phyloP scores from a whole-genome alignment of 306 rosid genomes.

The Leucaena leucocephala region DNA sequence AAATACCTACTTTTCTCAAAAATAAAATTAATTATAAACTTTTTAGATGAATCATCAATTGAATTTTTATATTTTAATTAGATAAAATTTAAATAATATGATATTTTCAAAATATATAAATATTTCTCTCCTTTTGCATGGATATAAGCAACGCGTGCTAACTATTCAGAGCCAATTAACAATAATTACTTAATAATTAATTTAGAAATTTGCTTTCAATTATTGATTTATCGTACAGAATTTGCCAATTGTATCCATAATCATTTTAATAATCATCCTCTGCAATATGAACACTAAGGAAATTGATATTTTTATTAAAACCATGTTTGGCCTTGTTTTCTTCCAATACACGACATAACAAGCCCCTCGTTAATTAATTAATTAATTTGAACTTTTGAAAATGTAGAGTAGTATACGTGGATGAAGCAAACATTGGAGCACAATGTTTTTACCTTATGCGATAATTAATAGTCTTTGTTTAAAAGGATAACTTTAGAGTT shows the following conservation, averaged over 20 bases:
- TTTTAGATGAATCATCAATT: too few relatives aligned
- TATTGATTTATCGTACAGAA: conserved; percentile 31
- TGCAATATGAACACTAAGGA: background rate
- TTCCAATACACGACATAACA: conserved; percentile 31
- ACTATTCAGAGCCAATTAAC: conserved; percentile 5
- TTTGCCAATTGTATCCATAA: conserved; percentile 33
- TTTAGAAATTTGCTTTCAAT: conserved; percentile 36
- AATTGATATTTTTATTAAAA: background rate
- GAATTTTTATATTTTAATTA: too few relatives aligned
- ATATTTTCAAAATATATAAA: too few relatives aligned
- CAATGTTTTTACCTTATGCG: background rate
- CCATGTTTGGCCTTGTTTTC: background rate
- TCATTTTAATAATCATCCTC: conserved; percentile 23
- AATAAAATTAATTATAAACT: too few relatives aligned
- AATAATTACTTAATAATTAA: background rate
- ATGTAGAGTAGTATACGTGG: background rate
- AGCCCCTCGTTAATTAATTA: too few relatives aligned
- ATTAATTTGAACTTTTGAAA: background rate
- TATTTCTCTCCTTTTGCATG: too few relatives aligned
- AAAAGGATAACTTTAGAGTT: too few relatives aligned
- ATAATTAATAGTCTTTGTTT: too few relatives aligned
- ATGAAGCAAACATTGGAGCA: background rate
- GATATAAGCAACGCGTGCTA: conserved; percentile 48
- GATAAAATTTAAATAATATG: too few relatives aligned
- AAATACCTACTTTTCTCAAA: too few relatives aligned